phyloP scores from a whole-genome alignment of 345 rosid genomes.

The Clausena lansium region DNA sequence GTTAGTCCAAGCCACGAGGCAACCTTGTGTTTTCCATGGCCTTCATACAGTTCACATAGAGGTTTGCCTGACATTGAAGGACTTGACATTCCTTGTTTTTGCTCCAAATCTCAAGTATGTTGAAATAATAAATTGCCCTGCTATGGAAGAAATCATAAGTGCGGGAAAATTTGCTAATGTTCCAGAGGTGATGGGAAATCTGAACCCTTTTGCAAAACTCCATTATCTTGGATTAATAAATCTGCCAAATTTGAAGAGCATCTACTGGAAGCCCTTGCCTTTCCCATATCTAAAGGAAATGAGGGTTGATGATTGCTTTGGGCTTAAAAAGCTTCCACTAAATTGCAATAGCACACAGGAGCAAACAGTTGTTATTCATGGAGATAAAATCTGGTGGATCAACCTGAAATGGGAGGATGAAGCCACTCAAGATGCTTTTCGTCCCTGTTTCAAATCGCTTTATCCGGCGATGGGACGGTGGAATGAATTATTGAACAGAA shows the following conservation, averaged over 20 bases:
- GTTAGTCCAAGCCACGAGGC: neutral
- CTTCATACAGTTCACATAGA: neutral
- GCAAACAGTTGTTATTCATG: neutral
- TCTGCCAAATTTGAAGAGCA: slow-evolving; percentile 14
- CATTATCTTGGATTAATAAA: neutral
- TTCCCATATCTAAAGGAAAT: neutral
- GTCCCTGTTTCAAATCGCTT: too few relatives aligned
- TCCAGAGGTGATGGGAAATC: neutral
- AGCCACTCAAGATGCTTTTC: too few relatives aligned
- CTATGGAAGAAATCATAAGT: neutral
- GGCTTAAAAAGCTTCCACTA: neutral
- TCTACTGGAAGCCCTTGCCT: neutral
- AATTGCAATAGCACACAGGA: neutral
- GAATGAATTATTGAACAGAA: too few relatives aligned
- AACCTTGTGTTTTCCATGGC: neutral
- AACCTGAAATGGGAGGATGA: too few relatives aligned
- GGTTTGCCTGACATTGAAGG: neutral
- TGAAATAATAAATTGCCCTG: neutral
- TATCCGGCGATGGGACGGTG: too few relatives aligned
- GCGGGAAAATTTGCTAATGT: neutral
- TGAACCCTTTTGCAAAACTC: slow-evolving; percentile 1
- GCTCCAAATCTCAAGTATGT: neutral
- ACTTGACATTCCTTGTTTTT: neutral
- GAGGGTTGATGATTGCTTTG: too few relatives aligned
- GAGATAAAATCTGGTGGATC: too few relatives aligned